Evolutionary conservation across 2,329 filamentous ascomycete genomes (phyloP).

Genomic region (Dryadomyces quercus-mongolicae): DNA sequence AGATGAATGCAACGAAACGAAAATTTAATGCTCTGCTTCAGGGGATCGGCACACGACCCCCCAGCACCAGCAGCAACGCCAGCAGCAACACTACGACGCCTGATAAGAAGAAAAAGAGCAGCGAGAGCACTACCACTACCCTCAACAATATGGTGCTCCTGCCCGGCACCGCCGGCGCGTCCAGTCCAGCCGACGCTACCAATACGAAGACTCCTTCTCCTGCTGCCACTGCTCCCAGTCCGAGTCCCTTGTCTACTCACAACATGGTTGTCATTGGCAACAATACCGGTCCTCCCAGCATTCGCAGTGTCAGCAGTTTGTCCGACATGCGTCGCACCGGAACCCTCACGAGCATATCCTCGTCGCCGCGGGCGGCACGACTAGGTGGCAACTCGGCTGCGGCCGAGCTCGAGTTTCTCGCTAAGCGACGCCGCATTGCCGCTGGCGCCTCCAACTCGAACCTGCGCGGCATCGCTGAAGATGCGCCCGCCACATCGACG

Average conservation of each 20-base stretch:
- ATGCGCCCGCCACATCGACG: conserved; percentile 21
- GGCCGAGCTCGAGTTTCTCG: conserved; percentile 28
- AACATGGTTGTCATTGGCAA: not conserved
- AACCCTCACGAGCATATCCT: not conserved
- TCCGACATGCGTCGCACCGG: not conserved
- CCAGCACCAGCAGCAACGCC: conserved; percentile 13
- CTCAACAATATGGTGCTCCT: too few relatives aligned
- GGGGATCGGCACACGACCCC: conserved; percentile 41
- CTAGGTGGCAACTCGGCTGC: not conserved
- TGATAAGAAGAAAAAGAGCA: not conserved
- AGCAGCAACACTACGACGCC: not conserved
- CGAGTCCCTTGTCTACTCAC: too few relatives aligned
- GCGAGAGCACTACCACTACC: not conserved
- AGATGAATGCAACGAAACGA: conserved; percentile 67
- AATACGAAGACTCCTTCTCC: too few relatives aligned
- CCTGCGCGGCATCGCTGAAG: conserved; percentile 10
- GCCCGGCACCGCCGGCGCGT: too few relatives aligned
- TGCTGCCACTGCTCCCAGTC: too few relatives aligned
- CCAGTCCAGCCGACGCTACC: too few relatives aligned
- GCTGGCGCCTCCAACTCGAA: conserved; percentile 15
- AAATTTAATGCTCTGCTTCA: conserved; percentile 72
- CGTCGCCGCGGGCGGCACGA: not conserved
- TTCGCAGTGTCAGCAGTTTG: not conserved
- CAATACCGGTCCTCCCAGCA: not conserved
- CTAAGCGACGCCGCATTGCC: conserved; percentile 42